Evolutionary conservation across 768 basidiomycete genomes (phyloP).

Genomic region (Ramaria rubella): DNA sequence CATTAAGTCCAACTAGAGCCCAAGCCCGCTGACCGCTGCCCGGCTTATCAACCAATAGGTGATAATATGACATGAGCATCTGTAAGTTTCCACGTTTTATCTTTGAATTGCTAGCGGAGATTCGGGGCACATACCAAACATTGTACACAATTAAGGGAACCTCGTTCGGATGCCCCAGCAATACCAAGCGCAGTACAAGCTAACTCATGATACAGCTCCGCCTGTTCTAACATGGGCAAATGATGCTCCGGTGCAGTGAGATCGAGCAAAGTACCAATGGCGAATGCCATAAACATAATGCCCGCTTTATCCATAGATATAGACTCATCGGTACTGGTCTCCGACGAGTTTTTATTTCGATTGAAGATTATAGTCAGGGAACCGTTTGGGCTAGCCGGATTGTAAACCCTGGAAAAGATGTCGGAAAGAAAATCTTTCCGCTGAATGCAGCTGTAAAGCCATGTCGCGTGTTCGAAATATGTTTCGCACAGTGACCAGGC

Average conservation of each 20-base stretch:
- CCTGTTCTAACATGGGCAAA: slow-evolving; percentile 6
- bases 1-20: not conserved
- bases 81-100: not conserved
- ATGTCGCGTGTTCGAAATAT: slow-evolving; percentile 71
- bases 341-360: not conserved
- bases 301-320: slow-evolving; percentile 16
- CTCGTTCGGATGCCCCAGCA: not conserved
- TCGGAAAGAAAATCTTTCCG: slow-evolving; percentile 48
- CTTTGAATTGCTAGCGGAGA: not conserved
- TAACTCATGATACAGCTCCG: not conserved
- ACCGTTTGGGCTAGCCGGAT: not conserved
- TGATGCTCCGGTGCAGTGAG: slow-evolving; percentile 40
- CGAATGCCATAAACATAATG: slow-evolving; percentile 40
- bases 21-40: slow-evolving; percentile 4
- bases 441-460: slow-evolving; percentile 73
- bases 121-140: not conserved
- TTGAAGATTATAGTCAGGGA: too few species aligned
- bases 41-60: not conserved
- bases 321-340: not conserved
- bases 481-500: slow-evolving; percentile 54
- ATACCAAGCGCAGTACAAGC: slow-evolving; percentile 5
- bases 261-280: slow-evolving; percentile 44
- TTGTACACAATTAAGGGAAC: not conserved
- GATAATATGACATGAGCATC: slow-evolving; percentile 3
- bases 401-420: slow-evolving; percentile 36